Base-by-base conservation (phyloP, 139 green algal genomes). In the Klebsormidium nitens region DNA sequence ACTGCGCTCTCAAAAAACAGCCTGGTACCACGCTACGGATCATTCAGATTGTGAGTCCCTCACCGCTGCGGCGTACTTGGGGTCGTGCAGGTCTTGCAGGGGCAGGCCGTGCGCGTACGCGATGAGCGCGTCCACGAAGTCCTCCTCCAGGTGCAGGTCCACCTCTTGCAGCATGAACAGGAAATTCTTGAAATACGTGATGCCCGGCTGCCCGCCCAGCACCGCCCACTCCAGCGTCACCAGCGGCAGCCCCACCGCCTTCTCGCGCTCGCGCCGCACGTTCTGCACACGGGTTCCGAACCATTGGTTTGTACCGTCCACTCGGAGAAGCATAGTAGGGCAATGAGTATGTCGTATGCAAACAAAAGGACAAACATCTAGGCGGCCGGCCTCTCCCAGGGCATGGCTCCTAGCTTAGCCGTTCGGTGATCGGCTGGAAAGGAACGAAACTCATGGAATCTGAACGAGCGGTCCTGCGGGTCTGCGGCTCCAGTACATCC, bases 81-180 rank as follows among this genome's bases (percentile, higher is more conserved):
- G n/a, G 5, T 75, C 37, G 34, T 76, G 39, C 55, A 86, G 77
- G 63, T 83, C 73, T 1, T 63, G 11, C 37, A 56, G 14, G 1
- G 71, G 71, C 6, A 79, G 48, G 4, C 46, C 6, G 2, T 36
- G n/a, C 37, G 78, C n/a, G 71, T 81, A 64, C 2, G 29, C 17
- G 28, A 83, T 64, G 40, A 86, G 17, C 6, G 69, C 14, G 28
- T 89, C 82, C 52, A 85, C 29, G 1, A 89, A 81, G 1, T 88
- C 79, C 74, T 89, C 84, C 64, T 89, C 82, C 28, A 89, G 19
- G 5, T 72, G 42, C 47, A 89, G 34, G 57, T 89, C 83, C 32
- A 85, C 56, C 59, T 86, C 80, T 71, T 86, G 83, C n/a, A 72
- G 23, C 1, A 72, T n/a, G 19, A 75, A 31, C 28, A 64, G 58